Conservation (phyloP, 2,329 filamentous ascomycete species). For the Allantophomopsis lycopodina region DNA sequence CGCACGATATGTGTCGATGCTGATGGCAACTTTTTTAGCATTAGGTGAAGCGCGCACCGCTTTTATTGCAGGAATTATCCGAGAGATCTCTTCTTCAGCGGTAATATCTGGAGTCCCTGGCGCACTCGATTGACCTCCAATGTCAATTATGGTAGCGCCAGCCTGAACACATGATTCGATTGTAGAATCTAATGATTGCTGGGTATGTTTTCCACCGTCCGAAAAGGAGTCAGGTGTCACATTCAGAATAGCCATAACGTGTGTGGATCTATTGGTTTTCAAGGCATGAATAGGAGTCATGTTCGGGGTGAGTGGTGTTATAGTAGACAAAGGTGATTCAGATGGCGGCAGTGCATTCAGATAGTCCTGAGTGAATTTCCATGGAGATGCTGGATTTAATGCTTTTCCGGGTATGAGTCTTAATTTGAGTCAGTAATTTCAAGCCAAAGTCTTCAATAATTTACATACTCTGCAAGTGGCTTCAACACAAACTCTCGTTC, state of each 20-base stretch:
- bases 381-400: conserved; percentile 37
- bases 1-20: conserved; percentile 86
- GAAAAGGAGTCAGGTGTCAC: conserved; percentile 95
- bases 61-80: conserved; percentile 67
- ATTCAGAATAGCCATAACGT: conserved; percentile 90
- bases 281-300: conserved; percentile 44
- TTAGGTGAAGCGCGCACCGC: conserved; percentile 56
- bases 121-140: conserved; percentile 87
- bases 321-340: conserved; percentile 36
- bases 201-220: conserved; percentile 59
- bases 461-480: conserved; percentile 62
- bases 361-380: conserved; percentile 46
- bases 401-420: conserved; percentile 42
- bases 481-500: conserved; percentile 91
- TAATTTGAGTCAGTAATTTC: conserved; percentile 5
- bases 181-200: conserved; percentile 39
- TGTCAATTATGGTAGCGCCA: conserved; percentile 76
- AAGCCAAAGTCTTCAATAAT: background rate
- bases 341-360: conserved; percentile 41
- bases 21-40: conserved; percentile 54
- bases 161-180: conserved; percentile 46
- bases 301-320: conserved; percentile 37
- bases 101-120: conserved; percentile 59
- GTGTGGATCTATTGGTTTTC: conserved; percentile 41
- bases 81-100: conserved; percentile 58